These are phyloP conservation scores for Hymenoscyphus salicellus DNA, from an alignment of 2,329 filamentous ascomycete species.

Conservation along the genomic window DNA sequence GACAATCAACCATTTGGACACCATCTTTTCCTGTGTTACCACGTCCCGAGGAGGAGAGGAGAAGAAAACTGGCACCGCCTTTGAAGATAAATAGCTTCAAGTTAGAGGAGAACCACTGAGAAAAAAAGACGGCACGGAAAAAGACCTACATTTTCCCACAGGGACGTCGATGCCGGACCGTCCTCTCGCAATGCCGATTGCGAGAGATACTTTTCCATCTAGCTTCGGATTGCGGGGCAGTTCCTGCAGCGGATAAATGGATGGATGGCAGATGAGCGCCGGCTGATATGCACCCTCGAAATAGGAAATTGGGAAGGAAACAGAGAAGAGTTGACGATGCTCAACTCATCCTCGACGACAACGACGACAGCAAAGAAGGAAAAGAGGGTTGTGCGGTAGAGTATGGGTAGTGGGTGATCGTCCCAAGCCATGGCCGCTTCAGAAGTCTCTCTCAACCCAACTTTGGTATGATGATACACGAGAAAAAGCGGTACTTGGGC, in stretches of 20 bases:
- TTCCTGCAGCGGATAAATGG: slow-evolving; percentile 14
- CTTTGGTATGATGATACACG: neutral
- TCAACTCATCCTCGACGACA: neutral
- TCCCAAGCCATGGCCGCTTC: neutral
- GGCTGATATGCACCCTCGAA: neutral
- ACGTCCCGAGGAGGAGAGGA: slow-evolving; percentile 13
- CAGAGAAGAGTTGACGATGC: neutral
- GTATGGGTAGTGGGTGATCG: neutral
- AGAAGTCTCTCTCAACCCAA: neutral
- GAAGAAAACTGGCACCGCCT: slow-evolving; percentile 13
- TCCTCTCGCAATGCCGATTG: slow-evolving; percentile 11
- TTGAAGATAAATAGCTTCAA: slow-evolving; percentile 17
- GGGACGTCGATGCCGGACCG: slow-evolving; percentile 9
- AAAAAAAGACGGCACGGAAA: slow-evolving; percentile 13
- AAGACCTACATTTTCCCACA: slow-evolving; percentile 20
- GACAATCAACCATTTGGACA: slow-evolving; percentile 15
- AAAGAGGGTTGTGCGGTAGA: neutral
- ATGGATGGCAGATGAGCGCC: neutral
- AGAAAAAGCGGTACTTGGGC: neutral
- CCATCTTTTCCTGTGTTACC: slow-evolving; percentile 16
- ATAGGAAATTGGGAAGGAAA: neutral
- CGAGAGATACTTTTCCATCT: slow-evolving; percentile 8
- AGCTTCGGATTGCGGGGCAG: neutral
- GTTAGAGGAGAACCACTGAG: slow-evolving; percentile 15
- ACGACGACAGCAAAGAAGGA: neutral